Evolutionary conservation across 345 rosid species (phyloP), one percentile per base, ranked within the genome.

Genomic region (Turritis glabra): DNA sequence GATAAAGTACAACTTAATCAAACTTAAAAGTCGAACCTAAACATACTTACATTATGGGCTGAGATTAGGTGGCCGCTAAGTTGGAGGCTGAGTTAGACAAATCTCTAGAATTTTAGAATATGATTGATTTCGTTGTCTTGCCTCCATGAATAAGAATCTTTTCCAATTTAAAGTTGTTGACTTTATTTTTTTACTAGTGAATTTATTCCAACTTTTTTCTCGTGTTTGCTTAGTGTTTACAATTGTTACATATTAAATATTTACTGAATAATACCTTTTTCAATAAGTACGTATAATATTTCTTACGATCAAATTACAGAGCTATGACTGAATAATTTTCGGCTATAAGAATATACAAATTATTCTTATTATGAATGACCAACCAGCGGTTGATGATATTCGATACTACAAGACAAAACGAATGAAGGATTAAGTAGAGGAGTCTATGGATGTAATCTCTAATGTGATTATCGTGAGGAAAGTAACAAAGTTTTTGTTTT

Each of bases 151-250:
- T 22, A 72, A 61, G 60, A 62, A 60, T 54, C 27, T 50, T 50
- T 71, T 26, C 68, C 9, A 35, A 59, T 33, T 61, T 8, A 5
- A 51, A 72, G 29, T 51, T 26, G 76, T 72, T 72, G 76, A 37
- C 63, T 62, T 72, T 35, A 19, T 41, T 35, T 23, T 2, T 53
- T 25, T 2, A 17, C 12, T 38, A 40, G 3, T 48, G 21, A n/a
- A n/a, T 48, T 21, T 10, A 15, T 9, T 15, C 47, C 47, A 43
- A 43, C 47, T 7, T 5, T 50, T 50, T 13, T 22, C 8, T 50
- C 7, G 7, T 11, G 14, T 50, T 22, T 50, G 27, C 12, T 50
- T 22, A 50, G 7, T 21, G 27, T 4, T 48, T 19, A 48, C 51
- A 46, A 40, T 6, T 40, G 1, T 40, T 40, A 40, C 43, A 40